Percentiles rank a stretch among this genome's conserved stretches.
Evolutionary conservation across 805 yeast species (phyloP).

Genomic region (Candida parachauliodes): DNA sequence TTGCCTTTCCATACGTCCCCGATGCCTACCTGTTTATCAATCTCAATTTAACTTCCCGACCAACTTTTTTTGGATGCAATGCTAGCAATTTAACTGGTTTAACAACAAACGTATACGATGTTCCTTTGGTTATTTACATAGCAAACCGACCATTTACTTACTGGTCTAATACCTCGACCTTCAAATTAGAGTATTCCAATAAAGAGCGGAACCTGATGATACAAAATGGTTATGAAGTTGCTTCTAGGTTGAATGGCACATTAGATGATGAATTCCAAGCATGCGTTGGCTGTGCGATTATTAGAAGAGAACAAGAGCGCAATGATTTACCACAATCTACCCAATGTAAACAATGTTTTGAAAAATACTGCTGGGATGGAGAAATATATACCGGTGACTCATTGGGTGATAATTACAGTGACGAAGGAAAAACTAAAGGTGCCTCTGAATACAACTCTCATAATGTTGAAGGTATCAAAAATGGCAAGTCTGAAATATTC

Average conservation of each 20-base stretch:
- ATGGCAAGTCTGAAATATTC: conserved; percentile 2
- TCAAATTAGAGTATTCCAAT: conserved; percentile 57
- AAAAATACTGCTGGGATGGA: conserved; percentile 76
- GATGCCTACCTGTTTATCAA: conserved; percentile 57
- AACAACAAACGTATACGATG: conserved; percentile 34
- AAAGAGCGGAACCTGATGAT: conserved; percentile 59
- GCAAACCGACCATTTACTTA: conserved; percentile 70
- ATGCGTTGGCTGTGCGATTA: conserved; percentile 80
- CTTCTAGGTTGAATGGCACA: conserved; percentile 64
- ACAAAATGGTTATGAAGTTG: conserved; percentile 69
- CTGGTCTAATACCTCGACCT: conserved; percentile 71
- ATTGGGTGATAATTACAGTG: conserved; percentile 2
- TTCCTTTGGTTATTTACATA: conserved; percentile 72
- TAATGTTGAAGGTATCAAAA: conserved; percentile 1
- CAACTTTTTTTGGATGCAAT: conserved; percentile 83
- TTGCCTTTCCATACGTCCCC: conserved; percentile 78
- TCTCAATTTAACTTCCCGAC: conserved; percentile 60
- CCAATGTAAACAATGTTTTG: conserved; percentile 71
- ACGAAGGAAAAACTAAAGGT: background rate
- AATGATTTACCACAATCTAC: conserved; percentile 54
- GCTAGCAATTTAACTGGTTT: conserved; percentile 58
- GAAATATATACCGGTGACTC: conserved; percentile 3
- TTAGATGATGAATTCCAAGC: conserved; percentile 65
- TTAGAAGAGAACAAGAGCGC: conserved; percentile 76
- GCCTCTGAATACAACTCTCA: background rate